phyloP scores from a whole-genome alignment of 2,329 filamentous ascomycete genomes.

The Graphiopsis chlorocephala region DNA sequence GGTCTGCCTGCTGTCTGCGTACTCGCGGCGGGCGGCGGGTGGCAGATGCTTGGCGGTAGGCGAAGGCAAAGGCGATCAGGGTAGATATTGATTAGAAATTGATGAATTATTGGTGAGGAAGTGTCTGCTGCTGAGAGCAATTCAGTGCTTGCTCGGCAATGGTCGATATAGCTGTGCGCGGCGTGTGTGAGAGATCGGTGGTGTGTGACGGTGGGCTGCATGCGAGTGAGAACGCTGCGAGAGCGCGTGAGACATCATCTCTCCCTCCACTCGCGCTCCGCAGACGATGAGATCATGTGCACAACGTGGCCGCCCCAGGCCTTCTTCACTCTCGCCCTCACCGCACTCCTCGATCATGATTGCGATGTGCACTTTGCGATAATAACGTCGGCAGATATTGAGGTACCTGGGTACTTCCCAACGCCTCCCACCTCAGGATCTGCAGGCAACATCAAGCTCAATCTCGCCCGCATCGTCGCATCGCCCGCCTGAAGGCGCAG shows the following conservation, averaged over 20 bases:
- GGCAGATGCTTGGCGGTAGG: neutral
- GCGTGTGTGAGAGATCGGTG: neutral
- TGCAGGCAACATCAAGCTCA: neutral
- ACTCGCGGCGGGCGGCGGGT: neutral
- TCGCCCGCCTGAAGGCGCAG: neutral
- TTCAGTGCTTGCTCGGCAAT: neutral
- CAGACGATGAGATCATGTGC: neutral
- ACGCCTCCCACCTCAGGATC: neutral
- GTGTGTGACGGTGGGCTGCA: neutral
- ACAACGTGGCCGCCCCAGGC: neutral
- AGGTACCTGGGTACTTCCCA: neutral
- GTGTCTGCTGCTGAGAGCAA: neutral
- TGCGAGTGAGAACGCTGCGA: too few species aligned
- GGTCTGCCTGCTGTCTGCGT: neutral
- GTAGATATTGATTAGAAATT: neutral
- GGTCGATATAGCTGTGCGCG: neutral
- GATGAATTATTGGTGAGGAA: neutral
- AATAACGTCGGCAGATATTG: neutral
- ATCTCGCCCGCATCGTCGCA: neutral
- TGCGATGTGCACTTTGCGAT: neutral
- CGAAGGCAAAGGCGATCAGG: neutral
- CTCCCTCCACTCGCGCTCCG: too few species aligned
- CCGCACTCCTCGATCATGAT: neutral
- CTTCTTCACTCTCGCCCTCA: neutral
- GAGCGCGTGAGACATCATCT: neutral